A percentile compares a stretch with the other conserved stretches of the same genome.
phyloP scores from a whole-genome alignment of 1,284 basidiomycete genomes.

The Xerocomus amazonicus region DNA sequence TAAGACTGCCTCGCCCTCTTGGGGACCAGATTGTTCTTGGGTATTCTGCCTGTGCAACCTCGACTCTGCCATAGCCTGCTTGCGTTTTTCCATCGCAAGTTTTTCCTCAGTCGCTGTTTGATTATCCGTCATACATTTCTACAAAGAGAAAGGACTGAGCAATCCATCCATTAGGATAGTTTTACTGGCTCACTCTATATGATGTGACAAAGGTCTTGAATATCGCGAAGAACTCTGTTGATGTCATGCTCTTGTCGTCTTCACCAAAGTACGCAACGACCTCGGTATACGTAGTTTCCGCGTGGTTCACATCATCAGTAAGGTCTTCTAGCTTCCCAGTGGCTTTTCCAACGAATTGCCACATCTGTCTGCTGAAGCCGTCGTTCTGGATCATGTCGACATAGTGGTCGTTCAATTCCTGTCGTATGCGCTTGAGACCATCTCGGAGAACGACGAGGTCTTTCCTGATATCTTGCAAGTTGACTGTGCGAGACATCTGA shows the following conservation, averaged over 20 bases:
- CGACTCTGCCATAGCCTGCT: slow-evolving; percentile 59
- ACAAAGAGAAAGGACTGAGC: slow-evolving; percentile 3
- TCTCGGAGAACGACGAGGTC: slow-evolving; percentile 71
- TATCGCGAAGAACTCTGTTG: slow-evolving; percentile 88
- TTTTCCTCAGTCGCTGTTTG: slow-evolving; percentile 64
- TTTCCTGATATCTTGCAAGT: slow-evolving; percentile 74
- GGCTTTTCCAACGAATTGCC: slow-evolving; percentile 78
- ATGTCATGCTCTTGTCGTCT: slow-evolving; percentile 79
- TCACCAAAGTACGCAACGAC: slow-evolving; percentile 90
- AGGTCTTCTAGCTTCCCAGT: slow-evolving; percentile 74
- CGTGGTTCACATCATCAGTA: slow-evolving; percentile 79
- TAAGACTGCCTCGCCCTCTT: slow-evolving; percentile 62
- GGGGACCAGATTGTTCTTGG: slow-evolving; percentile 42
- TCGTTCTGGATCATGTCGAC: slow-evolving; percentile 67
- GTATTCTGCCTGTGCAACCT: slow-evolving; percentile 54
- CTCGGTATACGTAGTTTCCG: slow-evolving; percentile 77
- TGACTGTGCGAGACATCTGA: slow-evolving; percentile 46
- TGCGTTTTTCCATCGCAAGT: slow-evolving; percentile 60
- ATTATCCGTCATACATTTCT: slow-evolving; percentile 88
- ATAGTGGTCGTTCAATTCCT: slow-evolving; percentile 79
- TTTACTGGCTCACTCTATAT: slow-evolving; percentile 61
- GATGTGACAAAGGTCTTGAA: slow-evolving; percentile 95
- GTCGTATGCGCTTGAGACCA: slow-evolving; percentile 72
- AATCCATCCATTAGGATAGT: not conserved
- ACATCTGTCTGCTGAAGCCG: slow-evolving; percentile 85